Conservation (phyloP, 306 rosid genomes). For the Castanea mollissima region DNA sequence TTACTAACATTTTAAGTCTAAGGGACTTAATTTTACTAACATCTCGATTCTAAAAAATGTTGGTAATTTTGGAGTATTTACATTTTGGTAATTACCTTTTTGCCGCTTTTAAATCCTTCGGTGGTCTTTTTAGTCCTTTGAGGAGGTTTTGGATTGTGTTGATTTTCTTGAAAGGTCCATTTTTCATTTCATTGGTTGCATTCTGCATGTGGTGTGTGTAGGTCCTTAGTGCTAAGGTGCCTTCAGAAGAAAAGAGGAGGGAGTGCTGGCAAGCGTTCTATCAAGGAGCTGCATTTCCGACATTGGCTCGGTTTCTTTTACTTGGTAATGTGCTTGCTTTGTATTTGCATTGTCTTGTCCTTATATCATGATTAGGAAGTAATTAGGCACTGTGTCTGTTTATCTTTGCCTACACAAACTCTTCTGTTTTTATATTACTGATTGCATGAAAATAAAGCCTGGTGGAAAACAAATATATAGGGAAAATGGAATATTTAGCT, state of each 20-base stretch:
- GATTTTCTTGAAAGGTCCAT: not conserved
- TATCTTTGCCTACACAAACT: not conserved
- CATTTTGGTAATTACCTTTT: too few species aligned
- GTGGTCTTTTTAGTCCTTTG: not conserved
- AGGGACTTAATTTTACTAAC: too few species aligned
- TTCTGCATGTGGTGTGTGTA: conserved; percentile 25
- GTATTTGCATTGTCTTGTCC: not conserved
- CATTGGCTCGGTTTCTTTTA: conserved; percentile 67
- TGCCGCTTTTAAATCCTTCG: too few species aligned
- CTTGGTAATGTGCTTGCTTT: conserved; percentile 48
- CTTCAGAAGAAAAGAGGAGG: conserved; percentile 51
- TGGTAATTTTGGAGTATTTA: too few species aligned
- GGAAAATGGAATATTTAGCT: not conserved
- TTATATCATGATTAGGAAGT: not conserved
- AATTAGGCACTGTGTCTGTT: not conserved
- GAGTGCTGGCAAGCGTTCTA: conserved; percentile 71
- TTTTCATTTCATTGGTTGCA: conserved; percentile 10
- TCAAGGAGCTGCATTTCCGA: conserved; percentile 64
- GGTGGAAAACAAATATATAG: too few species aligned
- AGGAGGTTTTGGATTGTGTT: not conserved
- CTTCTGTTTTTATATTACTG: not conserved
- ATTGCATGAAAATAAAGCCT: not conserved
- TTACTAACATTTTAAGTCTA: too few species aligned
- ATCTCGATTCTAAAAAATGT: too few species aligned
- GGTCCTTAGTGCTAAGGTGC: conserved; percentile 47